Base-by-base conservation (phyloP, 306 rosid genomes). In the Corylus americana region DNA sequence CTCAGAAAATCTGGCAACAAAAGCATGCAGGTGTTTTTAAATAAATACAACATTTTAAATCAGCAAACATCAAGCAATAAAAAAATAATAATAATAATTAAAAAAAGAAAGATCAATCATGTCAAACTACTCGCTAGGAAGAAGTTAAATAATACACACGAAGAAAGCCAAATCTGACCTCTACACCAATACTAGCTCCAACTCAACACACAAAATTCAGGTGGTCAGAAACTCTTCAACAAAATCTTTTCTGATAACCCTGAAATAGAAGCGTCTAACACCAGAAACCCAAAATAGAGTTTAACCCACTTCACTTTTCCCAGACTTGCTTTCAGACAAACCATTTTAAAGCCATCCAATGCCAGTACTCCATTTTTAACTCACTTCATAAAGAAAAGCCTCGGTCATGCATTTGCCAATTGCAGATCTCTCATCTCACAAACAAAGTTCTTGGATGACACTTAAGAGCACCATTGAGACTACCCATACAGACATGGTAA, bases 391-490 rank as follows among this genome's bases (percentile, higher is more conserved):
- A 70, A 35, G 61, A 71, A 76, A 50, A 74, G 78, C 54, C 47
- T 13, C 48, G 27, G 61, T 53, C 53, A 59, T 45, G 62, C 49
- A 8, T 70, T 53, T 75, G 54, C 18, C 48, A 55, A 74, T 37
- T 68, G 75, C 55, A 69, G 70, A 44, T 69, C 25, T 55, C 75
- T 61, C 47, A 37, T 74, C 53, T 74, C 51, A 80, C 50, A 25
- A 45, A 44, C 58, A 74, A 17, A 57, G 10, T 29, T 57, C 9
- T 57, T 53, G 58, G 18, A 16, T 53, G 58, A 53, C 6, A 16
- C 20, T 53, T 16, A 13, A 13, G 63, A 7, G 2, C 63, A n/a
- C 27, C 1, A 57, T 20, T n/a, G 63, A 57, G 63, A 57, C 29
- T 57, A 57, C 29, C 29, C 29, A 57, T 20, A 57, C 63, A 20